phyloP scores from a whole-genome alignment of 1,139 yeast genomes.

The Spencermartinsiella ligniputridi region DNA sequence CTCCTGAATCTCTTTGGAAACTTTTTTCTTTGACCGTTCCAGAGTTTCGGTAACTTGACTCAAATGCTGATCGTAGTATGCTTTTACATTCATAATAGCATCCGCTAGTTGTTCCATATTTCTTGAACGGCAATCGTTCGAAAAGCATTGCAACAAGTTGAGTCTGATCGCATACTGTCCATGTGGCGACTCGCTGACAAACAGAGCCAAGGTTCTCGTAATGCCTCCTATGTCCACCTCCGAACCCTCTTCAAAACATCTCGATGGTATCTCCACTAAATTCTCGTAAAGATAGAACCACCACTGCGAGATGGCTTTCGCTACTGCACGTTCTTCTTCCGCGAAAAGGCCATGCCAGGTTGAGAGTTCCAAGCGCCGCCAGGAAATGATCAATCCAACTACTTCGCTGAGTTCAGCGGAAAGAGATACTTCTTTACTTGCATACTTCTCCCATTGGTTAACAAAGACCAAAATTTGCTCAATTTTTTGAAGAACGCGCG shows the following conservation, averaged over 20 bases:
- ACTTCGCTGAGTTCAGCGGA: slow-evolving; percentile 50
- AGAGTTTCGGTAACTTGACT: slow-evolving; percentile 47
- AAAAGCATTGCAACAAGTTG: slow-evolving; percentile 57
- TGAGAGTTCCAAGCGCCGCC: slow-evolving; percentile 84
- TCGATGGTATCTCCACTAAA: slow-evolving; percentile 32
- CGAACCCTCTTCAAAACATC: slow-evolving; percentile 22
- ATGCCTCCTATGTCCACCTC: slow-evolving; percentile 34
- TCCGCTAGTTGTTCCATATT: slow-evolving; percentile 28
- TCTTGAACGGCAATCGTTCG: slow-evolving; percentile 39
- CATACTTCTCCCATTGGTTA: slow-evolving; percentile 92
- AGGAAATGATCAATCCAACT: slow-evolving; percentile 68
- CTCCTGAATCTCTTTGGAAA: slow-evolving; percentile 80
- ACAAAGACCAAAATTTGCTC: slow-evolving; percentile 82
- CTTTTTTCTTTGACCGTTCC: slow-evolving; percentile 42
- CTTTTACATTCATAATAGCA: slow-evolving; percentile 58
- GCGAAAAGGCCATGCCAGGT: slow-evolving; percentile 79
- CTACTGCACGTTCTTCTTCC: slow-evolving; percentile 56
- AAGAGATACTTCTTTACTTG: slow-evolving; percentile 72
- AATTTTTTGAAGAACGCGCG: slow-evolving; percentile 70
- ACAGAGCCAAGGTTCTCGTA: slow-evolving; percentile 68
- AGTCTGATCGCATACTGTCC: slow-evolving; percentile 70
- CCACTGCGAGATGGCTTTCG: slow-evolving; percentile 65
- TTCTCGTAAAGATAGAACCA: slow-evolving; percentile 89
- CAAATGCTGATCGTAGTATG: slow-evolving; percentile 63
- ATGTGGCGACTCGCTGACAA: slow-evolving; percentile 66